A percentile compares a stretch with the other conserved stretches of the same genome.
phyloP scores from a whole-genome alignment of 2,329 filamentous ascomycete genomes.

The Colletotrichum musicola region DNA sequence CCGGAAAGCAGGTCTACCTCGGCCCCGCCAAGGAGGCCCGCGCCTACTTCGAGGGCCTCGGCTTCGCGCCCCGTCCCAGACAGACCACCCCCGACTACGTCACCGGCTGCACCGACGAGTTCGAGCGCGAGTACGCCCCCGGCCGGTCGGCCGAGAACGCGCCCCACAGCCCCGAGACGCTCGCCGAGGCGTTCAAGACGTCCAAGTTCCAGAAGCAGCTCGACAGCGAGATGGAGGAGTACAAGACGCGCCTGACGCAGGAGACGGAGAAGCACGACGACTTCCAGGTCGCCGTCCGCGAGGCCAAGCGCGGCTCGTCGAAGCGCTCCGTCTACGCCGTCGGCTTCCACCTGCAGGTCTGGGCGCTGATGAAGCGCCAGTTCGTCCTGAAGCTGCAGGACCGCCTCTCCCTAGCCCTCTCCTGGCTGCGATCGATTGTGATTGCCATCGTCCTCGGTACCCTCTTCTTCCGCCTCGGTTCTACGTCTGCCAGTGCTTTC shows the following conservation, averaged over 20 bases:
- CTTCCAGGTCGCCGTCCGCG: slow-evolving; percentile 79
- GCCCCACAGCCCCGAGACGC: slow-evolving; percentile 74
- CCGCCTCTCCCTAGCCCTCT: slow-evolving; percentile 79
- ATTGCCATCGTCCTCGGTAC: slow-evolving; percentile 85
- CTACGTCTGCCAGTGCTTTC: slow-evolving; percentile 78
- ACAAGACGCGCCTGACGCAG: slow-evolving; percentile 72
- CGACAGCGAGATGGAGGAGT: slow-evolving; percentile 75
- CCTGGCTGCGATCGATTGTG: slow-evolving; percentile 76
- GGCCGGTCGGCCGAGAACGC: slow-evolving; percentile 75
- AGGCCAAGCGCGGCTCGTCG: slow-evolving; percentile 82
- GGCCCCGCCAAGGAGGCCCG: slow-evolving; percentile 77
- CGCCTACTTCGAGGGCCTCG: slow-evolving; percentile 81
- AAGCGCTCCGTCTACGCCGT: slow-evolving; percentile 85
- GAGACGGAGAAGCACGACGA: slow-evolving; percentile 79
- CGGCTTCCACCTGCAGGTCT: slow-evolving; percentile 85
- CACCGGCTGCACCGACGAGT: slow-evolving; percentile 86
- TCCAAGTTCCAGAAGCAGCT: slow-evolving; percentile 71
- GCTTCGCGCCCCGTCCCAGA: slow-evolving; percentile 79
- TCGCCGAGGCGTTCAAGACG: slow-evolving; percentile 77
- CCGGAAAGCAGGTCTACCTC: slow-evolving; percentile 81
- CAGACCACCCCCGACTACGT: slow-evolving; percentile 87
- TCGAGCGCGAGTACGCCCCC: slow-evolving; percentile 80
- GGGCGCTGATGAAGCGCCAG: slow-evolving; percentile 86
- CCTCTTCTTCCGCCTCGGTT: slow-evolving; percentile 78
- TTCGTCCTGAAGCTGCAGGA: slow-evolving; percentile 90